A percentile compares a stretch with the other conserved stretches of the same genome.
Evolutionary conservation across 164 flowering plant genomes (phyloP).

Genomic region (Saururus chinensis): DNA sequence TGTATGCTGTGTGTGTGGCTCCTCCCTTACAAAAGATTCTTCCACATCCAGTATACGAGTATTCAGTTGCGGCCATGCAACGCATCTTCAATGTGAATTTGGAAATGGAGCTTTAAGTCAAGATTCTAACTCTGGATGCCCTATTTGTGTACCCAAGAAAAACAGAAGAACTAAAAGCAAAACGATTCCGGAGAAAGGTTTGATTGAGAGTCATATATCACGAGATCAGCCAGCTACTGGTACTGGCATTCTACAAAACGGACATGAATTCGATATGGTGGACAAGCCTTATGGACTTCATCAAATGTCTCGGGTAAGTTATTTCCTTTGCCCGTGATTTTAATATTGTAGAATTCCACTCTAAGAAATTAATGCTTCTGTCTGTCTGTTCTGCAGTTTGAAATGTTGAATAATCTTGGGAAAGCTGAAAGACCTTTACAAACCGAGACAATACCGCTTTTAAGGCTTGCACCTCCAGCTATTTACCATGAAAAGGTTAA

Average conservation of each 20-base stretch:
- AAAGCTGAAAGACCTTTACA: slow-evolving; percentile 43
- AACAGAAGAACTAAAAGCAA: slow-evolving; percentile 41
- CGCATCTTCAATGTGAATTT: slow-evolving; percentile 72
- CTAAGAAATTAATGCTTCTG: background rate
- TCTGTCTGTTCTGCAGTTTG: slow-evolving; percentile 60
- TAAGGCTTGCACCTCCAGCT: slow-evolving; percentile 94
- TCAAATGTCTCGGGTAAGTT: slow-evolving; percentile 65
- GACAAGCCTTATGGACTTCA: slow-evolving; percentile 53
- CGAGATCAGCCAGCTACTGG: slow-evolving; percentile 35
- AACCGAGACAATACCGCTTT: slow-evolving; percentile 54
- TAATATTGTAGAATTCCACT: background rate
- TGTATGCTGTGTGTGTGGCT: slow-evolving; percentile 64
- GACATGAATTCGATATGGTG: slow-evolving; percentile 40
- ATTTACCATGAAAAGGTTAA: slow-evolving; percentile 91
- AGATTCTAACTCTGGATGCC: slow-evolving; percentile 52
- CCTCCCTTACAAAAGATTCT: slow-evolving; percentile 40
- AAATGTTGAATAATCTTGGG: slow-evolving; percentile 61
- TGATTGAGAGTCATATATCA: slow-evolving; percentile 32
- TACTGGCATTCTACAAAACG: slow-evolving; percentile 16
- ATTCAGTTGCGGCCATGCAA: slow-evolving; percentile 86
- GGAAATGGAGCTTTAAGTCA: slow-evolving; percentile 35
- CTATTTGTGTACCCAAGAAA: slow-evolving; percentile 80
- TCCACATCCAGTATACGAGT: slow-evolving; percentile 46
- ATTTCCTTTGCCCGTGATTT: slow-evolving; percentile 1
- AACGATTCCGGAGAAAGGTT: slow-evolving; percentile 36